phyloP scores from a whole-genome alignment of 2,329 filamentous ascomycete species.

The Fusarium fracticaudum region DNA sequence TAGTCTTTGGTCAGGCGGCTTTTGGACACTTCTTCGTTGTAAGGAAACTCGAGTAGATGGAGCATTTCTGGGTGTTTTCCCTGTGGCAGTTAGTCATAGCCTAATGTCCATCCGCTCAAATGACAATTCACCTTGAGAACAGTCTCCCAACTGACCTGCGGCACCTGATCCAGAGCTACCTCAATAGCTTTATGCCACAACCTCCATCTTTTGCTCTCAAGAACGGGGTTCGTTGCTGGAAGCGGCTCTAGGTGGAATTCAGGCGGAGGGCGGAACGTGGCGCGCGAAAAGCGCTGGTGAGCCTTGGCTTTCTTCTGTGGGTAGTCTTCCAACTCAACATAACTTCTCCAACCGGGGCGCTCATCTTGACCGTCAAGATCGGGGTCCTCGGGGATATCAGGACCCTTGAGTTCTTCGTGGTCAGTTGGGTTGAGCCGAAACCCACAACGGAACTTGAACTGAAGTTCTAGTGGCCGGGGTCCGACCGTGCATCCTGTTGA shows the following conservation, averaged over 20 bases:
- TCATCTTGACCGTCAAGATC: constrained; percentile 39
- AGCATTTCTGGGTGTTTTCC: constrained; percentile 70
- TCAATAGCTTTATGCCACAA: constrained; percentile 64
- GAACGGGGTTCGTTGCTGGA: constrained; percentile 65
- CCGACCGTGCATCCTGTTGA: rapidly evolving
- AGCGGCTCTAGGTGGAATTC: constrained; percentile 67
- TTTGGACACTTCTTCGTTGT: constrained; percentile 70
- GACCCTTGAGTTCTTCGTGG: not conserved
- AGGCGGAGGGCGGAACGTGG: constrained; percentile 49
- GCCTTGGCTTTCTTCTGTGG: constrained; percentile 72
- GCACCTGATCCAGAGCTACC: constrained; percentile 53
- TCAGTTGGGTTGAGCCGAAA: not conserved
- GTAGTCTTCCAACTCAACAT: constrained; percentile 76
- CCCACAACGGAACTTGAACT: not conserved
- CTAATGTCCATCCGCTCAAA: rapidly evolving
- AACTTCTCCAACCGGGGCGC: constrained; percentile 54
- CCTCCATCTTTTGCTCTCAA: constrained; percentile 66
- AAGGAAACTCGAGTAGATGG: constrained; percentile 70
- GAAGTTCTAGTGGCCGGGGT: not conserved
- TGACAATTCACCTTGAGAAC: constrained; percentile 52
- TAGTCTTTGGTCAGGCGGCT: constrained; percentile 63
- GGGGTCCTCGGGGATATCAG: constrained; percentile 46
- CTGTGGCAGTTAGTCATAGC: not conserved
- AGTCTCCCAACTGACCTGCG: constrained; percentile 66
- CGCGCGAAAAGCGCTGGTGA: constrained; percentile 55